phyloP scores from a whole-genome alignment of 805 yeast genomes.

The Kluyveromyces dobzhanskii region DNA sequence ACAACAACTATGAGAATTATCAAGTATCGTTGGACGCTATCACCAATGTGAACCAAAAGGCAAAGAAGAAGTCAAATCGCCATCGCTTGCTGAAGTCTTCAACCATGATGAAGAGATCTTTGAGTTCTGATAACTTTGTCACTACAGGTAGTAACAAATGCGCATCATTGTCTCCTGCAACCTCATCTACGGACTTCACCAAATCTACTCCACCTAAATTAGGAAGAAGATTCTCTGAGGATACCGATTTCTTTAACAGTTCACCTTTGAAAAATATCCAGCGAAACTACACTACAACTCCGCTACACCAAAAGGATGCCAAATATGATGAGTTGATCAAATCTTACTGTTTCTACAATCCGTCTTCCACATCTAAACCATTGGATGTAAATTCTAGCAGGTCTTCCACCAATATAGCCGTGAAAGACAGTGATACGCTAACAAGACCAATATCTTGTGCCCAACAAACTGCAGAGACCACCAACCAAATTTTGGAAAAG shows the following conservation, averaged over 20 bases:
- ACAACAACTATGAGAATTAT: constrained; percentile 29
- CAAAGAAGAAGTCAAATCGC: constrained; percentile 3
- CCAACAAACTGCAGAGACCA: too few species aligned
- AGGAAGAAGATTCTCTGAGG: constrained; percentile 26
- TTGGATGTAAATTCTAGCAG: neutral
- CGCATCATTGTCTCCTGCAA: constrained; percentile 1
- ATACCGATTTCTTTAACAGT: constrained; percentile 28
- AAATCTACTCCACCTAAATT: constrained; percentile 1
- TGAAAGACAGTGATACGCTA: too few species aligned
- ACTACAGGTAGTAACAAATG: neutral
- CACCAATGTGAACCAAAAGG: constrained; percentile 5
- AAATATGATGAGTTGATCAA: constrained; percentile 22
- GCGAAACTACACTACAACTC: constrained; percentile 1
- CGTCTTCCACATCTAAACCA: constrained; percentile 2
- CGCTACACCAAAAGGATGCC: neutral
- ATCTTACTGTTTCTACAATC: constrained; percentile 22
- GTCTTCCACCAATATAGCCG: too few species aligned
- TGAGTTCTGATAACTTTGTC: constrained; percentile 1
- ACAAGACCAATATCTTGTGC: too few species aligned
- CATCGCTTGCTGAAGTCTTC: neutral
- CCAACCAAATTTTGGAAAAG: too few species aligned
- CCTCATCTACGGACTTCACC: neutral
- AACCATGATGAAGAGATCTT: neutral
- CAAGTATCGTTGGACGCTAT: constrained; percentile 15
- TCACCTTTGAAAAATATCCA: constrained; percentile 28